Conservation (phyloP, 75 land plant species). For the Sequoiadendron giganteum region DNA sequence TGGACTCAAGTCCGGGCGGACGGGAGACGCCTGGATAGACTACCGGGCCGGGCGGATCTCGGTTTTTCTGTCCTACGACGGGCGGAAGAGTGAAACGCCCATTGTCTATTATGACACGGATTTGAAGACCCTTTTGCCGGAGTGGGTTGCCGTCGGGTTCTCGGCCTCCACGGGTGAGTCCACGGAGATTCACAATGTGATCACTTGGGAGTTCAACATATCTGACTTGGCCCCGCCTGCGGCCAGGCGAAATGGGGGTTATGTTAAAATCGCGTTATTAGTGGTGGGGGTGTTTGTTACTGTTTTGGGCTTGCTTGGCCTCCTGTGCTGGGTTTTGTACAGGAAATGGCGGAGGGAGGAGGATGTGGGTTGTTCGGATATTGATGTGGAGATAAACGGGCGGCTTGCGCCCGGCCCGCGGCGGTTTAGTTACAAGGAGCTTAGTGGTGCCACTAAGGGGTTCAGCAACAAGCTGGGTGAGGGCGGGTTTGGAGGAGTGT, state of each 20-base stretch:
- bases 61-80: constrained; percentile 16
- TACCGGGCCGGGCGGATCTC: constrained; percentile 18
- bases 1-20: neutral
- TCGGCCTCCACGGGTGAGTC: constrained; percentile 30
- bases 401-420: neutral
- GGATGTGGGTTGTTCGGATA: neutral
- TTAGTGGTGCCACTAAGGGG: constrained; percentile 37
- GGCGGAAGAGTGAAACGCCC: neutral
- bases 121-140: constrained; percentile 16
- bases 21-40: constrained; percentile 7
- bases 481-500: constrained; percentile 73
- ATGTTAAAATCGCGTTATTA: neutral
- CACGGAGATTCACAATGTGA: constrained; percentile 11
- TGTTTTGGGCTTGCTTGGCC: neutral
- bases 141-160: constrained; percentile 19
- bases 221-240: neutral
- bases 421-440: constrained; percentile 19
- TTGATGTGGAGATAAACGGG: neutral
- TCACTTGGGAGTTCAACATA: constrained; percentile 18
- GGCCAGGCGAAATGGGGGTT: neutral
- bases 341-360: neutral
- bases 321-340: neutral
- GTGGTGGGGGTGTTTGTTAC: neutral
- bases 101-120: neutral
- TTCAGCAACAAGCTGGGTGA: constrained; percentile 65